A percentile compares a stretch with the other conserved stretches of the same genome.
These are phyloP conservation scores for Inonotus hispidus DNA, from an alignment of 1,284 basidiomycete genomes.

Conservation along the genomic window DNA sequence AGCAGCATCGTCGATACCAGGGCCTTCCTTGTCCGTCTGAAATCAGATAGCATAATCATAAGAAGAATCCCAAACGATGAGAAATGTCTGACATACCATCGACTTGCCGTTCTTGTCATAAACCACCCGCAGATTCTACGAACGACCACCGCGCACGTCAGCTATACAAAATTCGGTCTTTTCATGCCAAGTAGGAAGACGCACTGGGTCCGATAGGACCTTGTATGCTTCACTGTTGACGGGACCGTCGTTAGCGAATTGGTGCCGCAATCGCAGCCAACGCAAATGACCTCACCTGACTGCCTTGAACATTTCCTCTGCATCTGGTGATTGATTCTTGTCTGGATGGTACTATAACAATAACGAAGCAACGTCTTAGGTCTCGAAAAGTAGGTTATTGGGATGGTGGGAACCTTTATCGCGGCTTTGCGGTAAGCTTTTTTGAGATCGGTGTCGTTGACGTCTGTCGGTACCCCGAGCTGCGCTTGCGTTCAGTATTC, in stretches of 20 bases:
- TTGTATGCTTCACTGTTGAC: conserved; percentile 80
- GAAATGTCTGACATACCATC: conserved; percentile 47
- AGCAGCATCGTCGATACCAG: conserved; percentile 77
- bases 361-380: not conserved
- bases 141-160: not conserved
- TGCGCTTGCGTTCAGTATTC: conserved; percentile 22
- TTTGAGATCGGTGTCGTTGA: conserved; percentile 76
- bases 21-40: conserved; percentile 68
- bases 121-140: conserved; percentile 77
- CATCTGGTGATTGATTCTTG: conserved; percentile 85
- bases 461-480: conserved; percentile 46
- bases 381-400: not conserved
- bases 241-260: not conserved
- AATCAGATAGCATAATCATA: not conserved
- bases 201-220: conserved; percentile 72
- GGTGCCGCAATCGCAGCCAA: not conserved
- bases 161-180: not conserved
- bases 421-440: conserved; percentile 95
- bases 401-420: conserved; percentile 66
- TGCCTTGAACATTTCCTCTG: conserved; percentile 91
- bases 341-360: conserved; percentile 79
- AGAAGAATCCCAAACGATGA: not conserved
- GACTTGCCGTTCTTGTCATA: conserved; percentile 96
- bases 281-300: conserved; percentile 58
- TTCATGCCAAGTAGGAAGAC: not conserved